Evolutionary conservation across 352 stramenopile species (phyloP).

Genomic region (Phytophthora hybrid): DNA sequence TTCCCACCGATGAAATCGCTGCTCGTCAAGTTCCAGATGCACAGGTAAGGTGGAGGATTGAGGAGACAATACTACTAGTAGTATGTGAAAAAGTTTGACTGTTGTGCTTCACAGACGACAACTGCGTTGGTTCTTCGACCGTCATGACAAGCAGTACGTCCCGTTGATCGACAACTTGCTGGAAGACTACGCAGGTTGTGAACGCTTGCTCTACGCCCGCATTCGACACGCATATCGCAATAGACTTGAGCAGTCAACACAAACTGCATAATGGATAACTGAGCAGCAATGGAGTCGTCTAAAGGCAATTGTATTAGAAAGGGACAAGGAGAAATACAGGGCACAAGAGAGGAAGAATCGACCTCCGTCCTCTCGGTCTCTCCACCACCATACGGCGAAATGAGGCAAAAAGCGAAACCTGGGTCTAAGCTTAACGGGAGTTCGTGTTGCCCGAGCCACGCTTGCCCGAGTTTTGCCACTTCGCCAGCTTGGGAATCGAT

Average conservation of each 20-base stretch:
- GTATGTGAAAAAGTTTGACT: too few species aligned
- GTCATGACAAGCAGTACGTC: neutral
- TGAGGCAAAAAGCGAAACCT: constrained; percentile 23
- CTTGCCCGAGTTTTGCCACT: constrained; percentile 92
- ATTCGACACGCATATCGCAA: neutral
- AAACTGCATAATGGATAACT: neutral
- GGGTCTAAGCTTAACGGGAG: constrained; percentile 72
- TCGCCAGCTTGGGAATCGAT: constrained; percentile 84
- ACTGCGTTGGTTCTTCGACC: neutral
- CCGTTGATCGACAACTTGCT: neutral
- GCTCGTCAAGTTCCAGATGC: neutral
- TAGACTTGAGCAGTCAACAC: neutral
- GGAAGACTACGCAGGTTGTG: neutral
- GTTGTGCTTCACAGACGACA: neutral
- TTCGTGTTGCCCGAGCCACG: constrained; percentile 76
- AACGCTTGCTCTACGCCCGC: neutral
- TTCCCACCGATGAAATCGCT: neutral
- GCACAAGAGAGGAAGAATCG: constrained; percentile 28
- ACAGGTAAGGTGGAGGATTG: neutral
- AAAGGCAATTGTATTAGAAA: constrained; percentile 46
- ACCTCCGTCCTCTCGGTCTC: constrained; percentile 26
- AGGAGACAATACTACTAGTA: too few species aligned
- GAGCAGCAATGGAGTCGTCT: constrained; percentile 8
- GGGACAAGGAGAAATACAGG: constrained; percentile 38
- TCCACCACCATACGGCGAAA: constrained; percentile 29